Conservation (phyloP, 257 asterid species). For the Phtheirospermum japonicum region DNA sequence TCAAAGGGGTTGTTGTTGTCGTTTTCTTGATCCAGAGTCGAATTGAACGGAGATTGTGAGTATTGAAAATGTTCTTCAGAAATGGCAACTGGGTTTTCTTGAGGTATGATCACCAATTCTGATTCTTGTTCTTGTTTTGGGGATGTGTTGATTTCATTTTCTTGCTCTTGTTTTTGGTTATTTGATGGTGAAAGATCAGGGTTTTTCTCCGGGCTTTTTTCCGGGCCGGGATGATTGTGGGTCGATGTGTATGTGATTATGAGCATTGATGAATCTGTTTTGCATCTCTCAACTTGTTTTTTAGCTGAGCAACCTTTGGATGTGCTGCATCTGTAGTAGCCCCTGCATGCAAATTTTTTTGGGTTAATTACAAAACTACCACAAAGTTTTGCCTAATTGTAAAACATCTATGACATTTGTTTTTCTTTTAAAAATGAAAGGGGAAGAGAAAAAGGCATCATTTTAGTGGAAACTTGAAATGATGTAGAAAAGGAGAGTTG, state of each 20-base stretch:
- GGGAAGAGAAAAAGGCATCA: background rate
- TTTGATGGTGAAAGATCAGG: conserved; percentile 16
- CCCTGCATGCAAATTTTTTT: conserved; percentile 43
- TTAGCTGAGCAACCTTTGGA: conserved; percentile 80
- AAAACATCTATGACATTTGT: too few species aligned
- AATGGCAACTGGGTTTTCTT: conserved; percentile 14
- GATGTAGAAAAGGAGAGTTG: background rate
- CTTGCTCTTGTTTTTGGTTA: conserved; percentile 2
- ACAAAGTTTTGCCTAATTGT: background rate
- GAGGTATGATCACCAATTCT: conserved; percentile 17
- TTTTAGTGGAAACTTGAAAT: background rate
- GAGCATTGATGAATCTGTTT: conserved; percentile 62
- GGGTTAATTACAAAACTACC: background rate
- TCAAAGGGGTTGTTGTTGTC: conserved; percentile 23
- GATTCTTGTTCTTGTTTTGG: conserved; percentile 39
- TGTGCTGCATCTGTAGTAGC: conserved; percentile 80
- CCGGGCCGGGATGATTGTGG: conserved; percentile 68
- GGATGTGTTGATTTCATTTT: background rate
- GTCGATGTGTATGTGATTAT: conserved; percentile 65
- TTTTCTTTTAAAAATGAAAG: too few species aligned
- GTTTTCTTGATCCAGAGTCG: conserved; percentile 30
- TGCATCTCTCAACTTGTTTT: conserved; percentile 76
- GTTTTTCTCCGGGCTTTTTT: background rate
- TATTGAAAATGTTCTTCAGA: conserved; percentile 31
- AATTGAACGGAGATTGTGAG: conserved; percentile 42